Evolutionary conservation across 2,329 filamentous ascomycete genomes (phyloP).

Genomic region (Fonsecaea nubica): DNA sequence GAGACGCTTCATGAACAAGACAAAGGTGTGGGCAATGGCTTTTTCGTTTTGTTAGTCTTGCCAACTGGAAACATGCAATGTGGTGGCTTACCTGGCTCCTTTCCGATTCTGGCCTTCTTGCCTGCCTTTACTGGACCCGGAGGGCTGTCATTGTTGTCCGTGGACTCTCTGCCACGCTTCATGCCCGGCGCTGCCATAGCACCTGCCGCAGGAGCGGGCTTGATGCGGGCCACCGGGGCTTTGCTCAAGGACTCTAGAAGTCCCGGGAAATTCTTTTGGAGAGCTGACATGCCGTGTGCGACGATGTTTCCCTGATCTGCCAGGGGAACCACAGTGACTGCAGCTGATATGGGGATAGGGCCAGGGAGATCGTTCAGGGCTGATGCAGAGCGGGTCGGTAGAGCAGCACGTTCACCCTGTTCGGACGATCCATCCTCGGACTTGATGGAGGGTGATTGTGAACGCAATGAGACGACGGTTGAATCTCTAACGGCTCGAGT

Average conservation of each 20-base stretch:
- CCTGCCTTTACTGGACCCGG: not conserved
- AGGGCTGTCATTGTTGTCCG: slow-evolving; percentile 1
- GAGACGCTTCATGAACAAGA: slow-evolving; percentile 23
- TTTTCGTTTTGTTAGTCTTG: slow-evolving; percentile 10
- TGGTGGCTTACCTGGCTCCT: slow-evolving; percentile 31
- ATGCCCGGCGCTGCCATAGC: not conserved
- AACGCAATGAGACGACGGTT: slow-evolving; percentile 8
- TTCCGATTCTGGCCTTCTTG: slow-evolving; percentile 25
- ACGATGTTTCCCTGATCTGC: not conserved
- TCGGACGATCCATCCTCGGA: slow-evolving; percentile 14
- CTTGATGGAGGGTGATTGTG: slow-evolving; percentile 21
- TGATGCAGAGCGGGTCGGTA: slow-evolving; percentile 3
- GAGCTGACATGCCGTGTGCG: slow-evolving; percentile 18
- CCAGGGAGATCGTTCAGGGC: not conserved
- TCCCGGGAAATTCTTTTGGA: slow-evolving; percentile 28
- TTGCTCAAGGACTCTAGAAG: slow-evolving; percentile 23
- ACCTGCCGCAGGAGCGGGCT: not conserved
- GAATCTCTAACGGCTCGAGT: not conserved
- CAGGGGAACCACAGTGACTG: not conserved
- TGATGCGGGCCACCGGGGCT: not conserved
- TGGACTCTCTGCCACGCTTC: slow-evolving; percentile 21
- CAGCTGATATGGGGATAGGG: not conserved
- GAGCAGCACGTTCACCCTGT: not conserved
- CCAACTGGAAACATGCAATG: too few relatives aligned
- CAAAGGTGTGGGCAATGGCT: slow-evolving; percentile 27